These are phyloP conservation scores for Mycena pura DNA, from an alignment of 768 basidiomycete genomes.

Conservation along the genomic window DNA sequence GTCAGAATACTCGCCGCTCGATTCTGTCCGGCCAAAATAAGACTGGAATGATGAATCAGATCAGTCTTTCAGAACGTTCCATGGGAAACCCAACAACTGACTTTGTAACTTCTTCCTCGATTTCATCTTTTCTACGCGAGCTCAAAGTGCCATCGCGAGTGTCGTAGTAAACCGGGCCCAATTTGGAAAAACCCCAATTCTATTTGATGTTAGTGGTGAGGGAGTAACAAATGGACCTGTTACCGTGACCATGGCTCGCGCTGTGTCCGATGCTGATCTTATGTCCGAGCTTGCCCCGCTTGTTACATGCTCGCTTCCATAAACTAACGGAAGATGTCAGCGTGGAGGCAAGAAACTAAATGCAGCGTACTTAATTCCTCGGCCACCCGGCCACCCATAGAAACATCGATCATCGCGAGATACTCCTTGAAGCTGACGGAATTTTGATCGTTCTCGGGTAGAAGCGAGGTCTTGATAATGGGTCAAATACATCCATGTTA, in stretches of 20 bases:
- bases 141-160: conserved; percentile 76
- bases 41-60: conserved; percentile 36
- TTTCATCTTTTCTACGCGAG: conserved; percentile 77
- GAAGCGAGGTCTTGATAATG: conserved; percentile 65
- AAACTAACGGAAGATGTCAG: conserved; percentile 58
- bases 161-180: conserved; percentile 85
- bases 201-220: conserved; percentile 35
- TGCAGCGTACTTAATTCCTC: conserved; percentile 75
- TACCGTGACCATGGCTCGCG: conserved; percentile 90
- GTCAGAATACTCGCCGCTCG: conserved; percentile 72
- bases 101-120: conserved; percentile 87
- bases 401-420: conserved; percentile 85
- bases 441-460: conserved; percentile 79
- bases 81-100: conserved; percentile 50
- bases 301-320: conserved; percentile 86
- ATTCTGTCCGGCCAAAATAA: conserved; percentile 74
- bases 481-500: conserved; percentile 21
- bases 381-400: conserved; percentile 93
- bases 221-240: conserved; percentile 31
- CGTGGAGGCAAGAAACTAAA: conserved; percentile 22
- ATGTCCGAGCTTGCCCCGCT: conserved; percentile 94
- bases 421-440: conserved; percentile 79
- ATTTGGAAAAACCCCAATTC: conserved; percentile 83
- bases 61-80: conserved; percentile 13
- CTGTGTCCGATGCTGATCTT: conserved; percentile 76